Conservation (phyloP, 306 rosid genomes). For the Dryas drummondii region DNA sequence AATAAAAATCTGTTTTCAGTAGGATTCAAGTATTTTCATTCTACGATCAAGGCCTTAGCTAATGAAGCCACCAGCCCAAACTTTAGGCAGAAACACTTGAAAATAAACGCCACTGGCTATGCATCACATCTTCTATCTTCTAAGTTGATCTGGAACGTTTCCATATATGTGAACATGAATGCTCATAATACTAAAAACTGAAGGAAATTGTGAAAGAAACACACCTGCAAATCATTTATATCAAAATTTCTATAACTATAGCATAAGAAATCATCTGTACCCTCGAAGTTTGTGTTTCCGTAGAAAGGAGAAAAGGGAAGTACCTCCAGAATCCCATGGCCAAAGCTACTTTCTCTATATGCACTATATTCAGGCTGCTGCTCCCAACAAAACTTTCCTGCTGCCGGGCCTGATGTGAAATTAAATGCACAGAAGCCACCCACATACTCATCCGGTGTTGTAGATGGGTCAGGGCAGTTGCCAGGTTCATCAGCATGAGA, state of each 20-base stretch:
- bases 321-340: slow-evolving; percentile 96
- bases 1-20: background rate
- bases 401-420: slow-evolving; percentile 84
- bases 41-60: background rate
- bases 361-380: slow-evolving; percentile 88
- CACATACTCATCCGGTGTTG: slow-evolving; percentile 48
- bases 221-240: background rate
- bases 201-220: too few relatives aligned
- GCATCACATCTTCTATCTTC: background rate
- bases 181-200: background rate
- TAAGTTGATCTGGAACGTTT: too few relatives aligned
- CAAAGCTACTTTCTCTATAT: slow-evolving; percentile 88
- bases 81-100: background rate
- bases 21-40: background rate
- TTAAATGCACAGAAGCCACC: slow-evolving; percentile 77
- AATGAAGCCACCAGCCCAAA: too few relatives aligned
- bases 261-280: background rate
- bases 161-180: background rate
- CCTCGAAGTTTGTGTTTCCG: background rate
- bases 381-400: slow-evolving; percentile 91
- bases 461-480: slow-evolving; percentile 75
- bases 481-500: slow-evolving; percentile 82
- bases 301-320: background rate
- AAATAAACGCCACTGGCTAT: background rate
- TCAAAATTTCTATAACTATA: background rate